Conservation (phyloP, 2,329 filamentous ascomycete genomes). For the Xylaria sp. region DNA sequence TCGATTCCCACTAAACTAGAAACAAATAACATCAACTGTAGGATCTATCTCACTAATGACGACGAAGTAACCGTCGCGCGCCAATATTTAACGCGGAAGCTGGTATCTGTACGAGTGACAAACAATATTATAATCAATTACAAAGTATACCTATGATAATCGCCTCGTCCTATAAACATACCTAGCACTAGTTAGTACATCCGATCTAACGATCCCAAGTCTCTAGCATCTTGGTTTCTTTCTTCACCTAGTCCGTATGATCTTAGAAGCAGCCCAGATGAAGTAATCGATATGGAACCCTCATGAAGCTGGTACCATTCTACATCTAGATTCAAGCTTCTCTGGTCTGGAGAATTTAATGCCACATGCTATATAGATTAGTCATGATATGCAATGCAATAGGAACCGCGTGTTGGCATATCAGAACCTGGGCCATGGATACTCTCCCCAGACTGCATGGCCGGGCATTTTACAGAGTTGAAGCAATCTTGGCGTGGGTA, state of each 20-base stretch:
- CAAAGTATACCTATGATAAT: neutral
- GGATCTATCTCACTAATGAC: neutral
- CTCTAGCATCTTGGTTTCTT: neutral
- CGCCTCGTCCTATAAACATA: neutral
- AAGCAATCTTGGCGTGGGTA: neutral
- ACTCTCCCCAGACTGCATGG: neutral
- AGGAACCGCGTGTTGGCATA: neutral
- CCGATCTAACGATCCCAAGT: neutral
- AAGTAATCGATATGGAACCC: too few species aligned
- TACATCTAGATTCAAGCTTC: neutral
- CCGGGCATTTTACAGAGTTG: neutral
- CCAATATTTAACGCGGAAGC: neutral
- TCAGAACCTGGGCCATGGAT: neutral
- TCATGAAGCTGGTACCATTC: too few species aligned
- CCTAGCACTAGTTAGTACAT: neutral
- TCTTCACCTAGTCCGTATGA: neutral
- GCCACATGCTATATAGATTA: neutral
- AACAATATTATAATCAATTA: neutral
- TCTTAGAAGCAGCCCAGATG: too few species aligned
- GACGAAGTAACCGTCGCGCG: too few species aligned
- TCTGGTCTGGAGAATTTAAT: neutral
- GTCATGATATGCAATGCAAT: neutral
- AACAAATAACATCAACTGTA: too few species aligned
- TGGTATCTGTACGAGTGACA: neutral
- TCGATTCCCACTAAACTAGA: too few species aligned